Percentiles rank a stretch among this genome's conserved stretches.
phyloP scores from a whole-genome alignment of 192 early-diverging fungal genomes.

The Piromyces sp. region DNA sequence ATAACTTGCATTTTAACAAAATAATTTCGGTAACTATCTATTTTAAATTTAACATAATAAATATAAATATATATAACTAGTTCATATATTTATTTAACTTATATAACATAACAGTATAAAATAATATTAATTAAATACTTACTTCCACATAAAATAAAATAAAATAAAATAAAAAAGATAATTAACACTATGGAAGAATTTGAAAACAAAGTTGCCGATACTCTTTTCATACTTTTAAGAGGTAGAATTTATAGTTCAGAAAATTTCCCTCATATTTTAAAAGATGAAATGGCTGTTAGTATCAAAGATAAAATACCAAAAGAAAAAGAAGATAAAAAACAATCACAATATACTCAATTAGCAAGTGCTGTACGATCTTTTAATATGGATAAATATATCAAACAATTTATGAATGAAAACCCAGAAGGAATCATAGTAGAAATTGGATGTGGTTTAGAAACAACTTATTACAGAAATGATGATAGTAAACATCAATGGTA shows the following conservation, averaged over 20 bases:
- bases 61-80: no score
- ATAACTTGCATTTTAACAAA: no score
- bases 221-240: neutral
- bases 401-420: neutral
- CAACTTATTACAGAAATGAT: neutral
- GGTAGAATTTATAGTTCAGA: neutral
- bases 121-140: no score
- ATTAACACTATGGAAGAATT: neutral
- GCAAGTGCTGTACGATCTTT: neutral
- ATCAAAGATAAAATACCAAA: neutral
- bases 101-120: no score
- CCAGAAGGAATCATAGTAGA: neutral
- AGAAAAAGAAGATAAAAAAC: neutral
- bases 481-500: neutral
- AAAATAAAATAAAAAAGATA: neutral
- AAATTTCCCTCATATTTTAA: neutral
- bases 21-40: no score
- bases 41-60: no score
- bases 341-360: neutral
- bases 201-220: neutral
- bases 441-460: neutral
- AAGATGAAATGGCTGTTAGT: neutral
- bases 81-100: no score
- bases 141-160: no score
- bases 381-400: neutral